phyloP scores from a whole-genome alignment of 371 early-diverging fungal genomes.

The Apophysomyces variabilis region DNA sequence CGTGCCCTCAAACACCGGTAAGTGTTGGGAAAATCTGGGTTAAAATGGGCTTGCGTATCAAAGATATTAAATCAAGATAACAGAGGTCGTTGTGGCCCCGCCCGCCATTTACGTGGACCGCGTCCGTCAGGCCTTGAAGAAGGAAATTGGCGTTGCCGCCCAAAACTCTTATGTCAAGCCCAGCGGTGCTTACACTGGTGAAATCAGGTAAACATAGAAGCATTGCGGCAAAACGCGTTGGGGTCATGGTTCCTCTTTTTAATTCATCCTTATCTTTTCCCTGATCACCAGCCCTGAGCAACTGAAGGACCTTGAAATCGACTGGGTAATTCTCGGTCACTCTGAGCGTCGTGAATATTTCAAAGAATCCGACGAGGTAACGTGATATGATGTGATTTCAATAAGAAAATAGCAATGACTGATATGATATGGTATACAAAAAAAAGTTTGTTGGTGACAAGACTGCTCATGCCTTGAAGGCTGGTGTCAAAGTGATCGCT shows the following conservation, averaged over 20 bases:
- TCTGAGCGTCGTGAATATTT: slow-evolving; percentile 98
- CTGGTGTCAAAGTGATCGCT: slow-evolving; percentile 93
- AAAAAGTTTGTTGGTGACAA: slow-evolving; percentile 79
- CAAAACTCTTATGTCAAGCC: slow-evolving; percentile 93
- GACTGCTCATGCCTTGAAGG: slow-evolving; percentile 85
- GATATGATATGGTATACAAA: neutral
- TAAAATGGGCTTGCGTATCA: neutral
- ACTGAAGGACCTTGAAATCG: slow-evolving; percentile 94
- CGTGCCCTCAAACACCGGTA: slow-evolving; percentile 52
- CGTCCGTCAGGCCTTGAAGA: slow-evolving; percentile 75
- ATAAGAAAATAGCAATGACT: neutral
- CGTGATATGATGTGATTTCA: neutral
- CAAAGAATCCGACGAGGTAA: slow-evolving; percentile 86
- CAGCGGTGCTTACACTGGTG: slow-evolving; percentile 99
- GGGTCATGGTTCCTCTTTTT: neutral
- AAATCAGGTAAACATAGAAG: slow-evolving; percentile 74
- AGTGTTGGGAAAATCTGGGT: slow-evolving; percentile 3
- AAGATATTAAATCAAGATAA: neutral
- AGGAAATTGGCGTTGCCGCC: slow-evolving; percentile 92
- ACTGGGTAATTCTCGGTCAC: slow-evolving; percentile 99
- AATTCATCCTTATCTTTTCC: neutral
- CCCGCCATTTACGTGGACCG: slow-evolving; percentile 92
- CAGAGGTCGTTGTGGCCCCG: slow-evolving; percentile 98
- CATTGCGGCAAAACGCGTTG: neutral
- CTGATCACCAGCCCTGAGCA: slow-evolving; percentile 76